phyloP scores from a whole-genome alignment of 192 early-diverging fungal species.

The Gigaspora rosea region DNA sequence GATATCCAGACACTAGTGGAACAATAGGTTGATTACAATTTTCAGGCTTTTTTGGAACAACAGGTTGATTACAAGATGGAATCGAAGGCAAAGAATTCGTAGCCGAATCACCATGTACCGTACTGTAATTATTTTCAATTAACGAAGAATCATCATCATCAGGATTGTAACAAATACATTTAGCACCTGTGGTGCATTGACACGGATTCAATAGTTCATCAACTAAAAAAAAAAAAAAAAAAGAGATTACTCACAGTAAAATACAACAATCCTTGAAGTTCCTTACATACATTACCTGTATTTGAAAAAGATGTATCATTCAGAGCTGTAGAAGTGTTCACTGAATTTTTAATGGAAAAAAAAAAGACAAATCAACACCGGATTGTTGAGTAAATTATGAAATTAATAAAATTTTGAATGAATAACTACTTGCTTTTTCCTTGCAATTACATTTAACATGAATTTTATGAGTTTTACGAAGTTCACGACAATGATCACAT shows the following conservation, averaged over 20 bases:
- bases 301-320: no score
- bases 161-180: conserved; percentile 19
- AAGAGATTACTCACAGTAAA: background rate
- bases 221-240: conserved; percentile 9
- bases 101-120: background rate
- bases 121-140: background rate
- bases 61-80: background rate
- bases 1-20: no score
- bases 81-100: background rate
- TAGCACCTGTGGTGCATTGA: conserved; percentile 12
- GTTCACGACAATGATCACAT: conserved; percentile 70
- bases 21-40: no score
- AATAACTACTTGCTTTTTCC: conserved; percentile 34
- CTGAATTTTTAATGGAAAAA: background rate
- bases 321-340: no score
- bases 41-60: no score
- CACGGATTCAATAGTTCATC: conserved; percentile 18
- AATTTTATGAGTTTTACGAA: conserved; percentile 63
- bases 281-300: background rate
- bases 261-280: background rate
- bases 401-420: background rate
- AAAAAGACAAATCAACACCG: background rate
- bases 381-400: background rate
- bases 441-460: conserved; percentile 74
- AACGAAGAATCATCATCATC: background rate